Base-by-base conservation (phyloP, 495 filamentous ascomycete species). In the Podospora fimiseda region DNA sequence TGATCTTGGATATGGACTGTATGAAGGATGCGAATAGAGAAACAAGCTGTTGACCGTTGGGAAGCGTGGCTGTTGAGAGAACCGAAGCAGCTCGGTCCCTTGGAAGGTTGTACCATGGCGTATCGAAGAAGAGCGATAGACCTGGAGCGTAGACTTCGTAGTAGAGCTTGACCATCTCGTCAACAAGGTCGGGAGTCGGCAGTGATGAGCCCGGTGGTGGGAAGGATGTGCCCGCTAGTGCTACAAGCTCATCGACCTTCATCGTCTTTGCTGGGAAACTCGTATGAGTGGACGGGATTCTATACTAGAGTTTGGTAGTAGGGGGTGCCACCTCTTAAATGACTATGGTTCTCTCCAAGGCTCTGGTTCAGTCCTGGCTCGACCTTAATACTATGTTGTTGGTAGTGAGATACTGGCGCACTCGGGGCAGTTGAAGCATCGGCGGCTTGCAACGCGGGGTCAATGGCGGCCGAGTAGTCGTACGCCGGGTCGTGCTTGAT, bases 121-220 rank as follows among this genome's bases (percentile, higher is more conserved):
- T 86, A 59, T 96, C 90, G 50, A 96, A 79, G 53, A 95, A 84
- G 50, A 80, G 80, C 59, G 88, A 81, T 33, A 96, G 81, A 20
- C 86, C 89, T 1, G 80, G 79, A 15, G 81, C 81, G 64, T 93
- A 96, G 46, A 88, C 82, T 42, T 84, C 83, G 51, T 80, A 73
- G 68, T 88, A 95, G 9, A 93, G 74, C 52, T 80, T 80, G 51
- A 81, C 80, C 50, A 90, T 82, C 66, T 95, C 85, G 53, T 86
- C 81, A 27, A 85, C 62, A 21, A 72, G 70, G 1, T 75, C 73
- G 22, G 77, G 66, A 33, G 83, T 57, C 36, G 45, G 62, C 41
- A 79, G 75, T 43, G 80, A 74, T 43, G 80, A 74, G 58, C 81
- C 78, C 39, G 80, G 70, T 24, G 80, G 69, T 0, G 81, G 80